phyloP scores from a whole-genome alignment of 2,329 filamentous ascomycete species.

The Zymoseptoria crescenta region DNA sequence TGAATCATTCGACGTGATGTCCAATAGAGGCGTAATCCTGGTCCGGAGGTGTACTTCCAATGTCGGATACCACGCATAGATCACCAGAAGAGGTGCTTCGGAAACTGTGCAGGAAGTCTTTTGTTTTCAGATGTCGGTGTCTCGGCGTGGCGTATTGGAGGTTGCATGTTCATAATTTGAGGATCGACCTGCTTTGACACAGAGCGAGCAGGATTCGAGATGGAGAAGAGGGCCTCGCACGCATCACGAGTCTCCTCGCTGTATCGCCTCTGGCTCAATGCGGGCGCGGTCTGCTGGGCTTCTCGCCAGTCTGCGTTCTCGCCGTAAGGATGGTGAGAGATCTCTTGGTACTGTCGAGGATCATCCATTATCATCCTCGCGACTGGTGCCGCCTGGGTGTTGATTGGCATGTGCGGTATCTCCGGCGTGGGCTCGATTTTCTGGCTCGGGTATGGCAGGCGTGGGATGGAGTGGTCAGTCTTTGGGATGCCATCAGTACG shows the following conservation, averaged over 20 bases:
- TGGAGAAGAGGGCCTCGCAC: slow-evolving; percentile 16
- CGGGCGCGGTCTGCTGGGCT: not conserved
- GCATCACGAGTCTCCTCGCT: slow-evolving; percentile 18
- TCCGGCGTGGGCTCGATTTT: not conserved
- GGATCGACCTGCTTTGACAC: not conserved
- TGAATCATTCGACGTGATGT: not conserved
- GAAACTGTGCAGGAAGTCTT: slow-evolving; percentile 7
- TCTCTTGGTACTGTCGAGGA: not conserved
- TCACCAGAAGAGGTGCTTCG: slow-evolving; percentile 19
- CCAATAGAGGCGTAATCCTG: too few relatives aligned
- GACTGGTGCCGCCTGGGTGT: not conserved
- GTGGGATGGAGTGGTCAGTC: not conserved
- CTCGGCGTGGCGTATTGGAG: not conserved
- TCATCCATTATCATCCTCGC: not conserved
- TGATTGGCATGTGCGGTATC: not conserved
- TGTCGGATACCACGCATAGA: not conserved
- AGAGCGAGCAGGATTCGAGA: slow-evolving; percentile 9
- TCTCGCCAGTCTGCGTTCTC: slow-evolving; percentile 5
- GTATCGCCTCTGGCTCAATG: slow-evolving; percentile 10
- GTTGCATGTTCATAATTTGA: not conserved
- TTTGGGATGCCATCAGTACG: not conserved
- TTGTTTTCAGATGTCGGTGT: not conserved
- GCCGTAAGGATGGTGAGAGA: not conserved
- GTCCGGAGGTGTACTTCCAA: not conserved
- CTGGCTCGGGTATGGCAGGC: not conserved